These are phyloP conservation scores for Pseudoturritis turrita DNA, from an alignment of 345 rosid genomes.

Conservation along the genomic window DNA sequence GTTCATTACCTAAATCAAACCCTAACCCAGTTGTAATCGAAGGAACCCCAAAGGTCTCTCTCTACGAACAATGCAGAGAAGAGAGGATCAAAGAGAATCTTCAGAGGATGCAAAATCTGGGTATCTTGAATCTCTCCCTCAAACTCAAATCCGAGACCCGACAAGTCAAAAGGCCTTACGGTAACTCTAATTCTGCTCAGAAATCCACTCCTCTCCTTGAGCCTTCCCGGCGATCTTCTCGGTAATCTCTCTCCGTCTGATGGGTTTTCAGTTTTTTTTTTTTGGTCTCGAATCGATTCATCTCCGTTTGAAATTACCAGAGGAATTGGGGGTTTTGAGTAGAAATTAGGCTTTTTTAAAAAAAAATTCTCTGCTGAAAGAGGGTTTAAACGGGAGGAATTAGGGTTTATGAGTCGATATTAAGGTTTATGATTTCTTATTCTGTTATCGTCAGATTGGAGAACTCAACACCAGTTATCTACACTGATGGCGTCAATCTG, in stretches of 20 bases:
- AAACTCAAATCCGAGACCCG: constrained; percentile 39
- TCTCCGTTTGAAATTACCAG: neutral
- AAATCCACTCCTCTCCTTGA: constrained; percentile 25
- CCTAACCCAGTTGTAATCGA: neutral
- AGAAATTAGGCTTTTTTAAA: neutral
- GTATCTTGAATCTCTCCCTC: constrained; percentile 59
- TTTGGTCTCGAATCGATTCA: neutral
- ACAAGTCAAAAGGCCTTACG: constrained; percentile 32
- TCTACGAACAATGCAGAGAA: constrained; percentile 69
- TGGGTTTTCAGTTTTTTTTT: neutral
- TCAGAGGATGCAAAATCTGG: constrained; percentile 66
- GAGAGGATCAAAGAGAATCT: constrained; percentile 74
- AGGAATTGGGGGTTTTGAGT: neutral
- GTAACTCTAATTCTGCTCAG: neutral
- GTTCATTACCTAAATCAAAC: neutral
- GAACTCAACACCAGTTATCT: constrained; percentile 53
- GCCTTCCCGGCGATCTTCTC: constrained; percentile 66
- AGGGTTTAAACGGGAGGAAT: neutral
- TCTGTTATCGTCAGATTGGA: constrained; percentile 47
- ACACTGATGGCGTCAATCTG: constrained; percentile 36
- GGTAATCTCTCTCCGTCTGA: constrained; percentile 36
- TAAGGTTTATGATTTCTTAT: neutral
- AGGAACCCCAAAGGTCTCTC: constrained; percentile 29
- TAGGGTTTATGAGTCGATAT: neutral
- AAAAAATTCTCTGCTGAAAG: neutral